Base-by-base conservation (phyloP, 139 green algal species). In the Eudorina sp. region DNA sequence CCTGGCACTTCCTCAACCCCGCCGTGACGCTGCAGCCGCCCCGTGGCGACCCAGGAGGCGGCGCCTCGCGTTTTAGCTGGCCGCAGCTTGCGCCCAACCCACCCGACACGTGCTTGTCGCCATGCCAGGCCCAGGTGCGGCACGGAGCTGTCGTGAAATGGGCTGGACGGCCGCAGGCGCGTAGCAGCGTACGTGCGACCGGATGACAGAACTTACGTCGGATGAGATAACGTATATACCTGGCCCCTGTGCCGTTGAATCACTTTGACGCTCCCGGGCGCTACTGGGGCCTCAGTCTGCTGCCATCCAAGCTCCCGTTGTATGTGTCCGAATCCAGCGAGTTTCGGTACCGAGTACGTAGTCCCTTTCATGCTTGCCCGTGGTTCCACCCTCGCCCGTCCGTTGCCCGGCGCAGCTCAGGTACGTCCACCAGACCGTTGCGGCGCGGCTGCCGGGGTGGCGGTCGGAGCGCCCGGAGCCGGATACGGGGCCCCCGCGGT, bases 91-190 rank as follows among this genome's bases (percentile, higher is more conserved):
- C 1, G 46, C 27, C 29, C 46, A 82, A 25, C 29, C 46, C 74
- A 4, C 27, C 27, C n/a, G 74, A 38, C 18, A 68, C 36, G 7
- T 83, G 75, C 75, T 43, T 34, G 31, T 40, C 14, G 3, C 75
- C 75, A 21, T 83, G 75, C 51, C 75, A 83, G 34, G 48, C 34
- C 31, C 75, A 83, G 75, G 75, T 83, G 74, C 29, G 74, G 31
- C 29, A 29, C 1, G 45, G 36, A n/a, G 68, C 13, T 48, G 66
- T 18, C 60, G n/a, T 69, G 8, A 69, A 31, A n/a, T n/a, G n/a
- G n/a, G n/a, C n/a, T n/a, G n/a, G n/a, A n/a, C n/a, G n/a, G n/a
- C n/a, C n/a, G n/a, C n/a, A n/a, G n/a, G n/a, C n/a, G n/a, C n/a
- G n/a, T n/a, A n/a, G n/a, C n/a, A n/a, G n/a, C n/a, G n/a, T n/a